Base-by-base conservation (phyloP, 257 asterid species). In the Solanum paucissectum region DNA sequence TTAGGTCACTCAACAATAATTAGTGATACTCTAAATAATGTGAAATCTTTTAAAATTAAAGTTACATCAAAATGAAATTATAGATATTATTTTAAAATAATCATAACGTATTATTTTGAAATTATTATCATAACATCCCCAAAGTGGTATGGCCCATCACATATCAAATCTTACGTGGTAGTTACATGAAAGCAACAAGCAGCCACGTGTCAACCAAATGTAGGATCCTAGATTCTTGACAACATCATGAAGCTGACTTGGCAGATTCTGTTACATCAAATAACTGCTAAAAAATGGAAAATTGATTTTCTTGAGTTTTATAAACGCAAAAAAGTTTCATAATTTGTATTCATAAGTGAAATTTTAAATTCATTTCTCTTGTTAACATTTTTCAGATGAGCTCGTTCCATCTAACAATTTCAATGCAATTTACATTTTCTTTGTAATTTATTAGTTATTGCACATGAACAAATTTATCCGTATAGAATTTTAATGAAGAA, bases 191-290 rank as follows among this genome's bases (percentile, higher is more conserved):
- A 52, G n/a, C 69, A 66, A 8, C 29, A 20, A 34, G 7, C 21
- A 46, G 1, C 86, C 92, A 89, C 92, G 89, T 88, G 93, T 87
- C 87, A 81, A 20, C 23, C 25, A 14, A 25, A 5, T 83, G 9
- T 81, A 44, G 81, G 83, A 87, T 49, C 46, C 23, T 85, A 85
- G 71, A 81, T 74, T 18, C 83, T 86, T 1, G 6, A 83, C 21
- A 37, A 37, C 36, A 81, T 46, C 69, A 49, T 16, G 84, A 46
- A 32, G 90, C 88, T 87, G 92, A 91, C 84, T 68, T 55, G 93
- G 92, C 91, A 88, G 49, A 86, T 72, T 37, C 83, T 58, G 77
- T 83, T 73, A 87, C 87, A 88, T 83, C 52, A 85, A 71, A 18
- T 18, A 82, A 49, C 42, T 29, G 89, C 88, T 79, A 75, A 75